Percentiles rank a stretch among this genome's conserved stretches.
These are phyloP conservation scores for Acacia crassicarpa DNA, from an alignment of 306 rosid genomes.

Conservation along the genomic window DNA sequence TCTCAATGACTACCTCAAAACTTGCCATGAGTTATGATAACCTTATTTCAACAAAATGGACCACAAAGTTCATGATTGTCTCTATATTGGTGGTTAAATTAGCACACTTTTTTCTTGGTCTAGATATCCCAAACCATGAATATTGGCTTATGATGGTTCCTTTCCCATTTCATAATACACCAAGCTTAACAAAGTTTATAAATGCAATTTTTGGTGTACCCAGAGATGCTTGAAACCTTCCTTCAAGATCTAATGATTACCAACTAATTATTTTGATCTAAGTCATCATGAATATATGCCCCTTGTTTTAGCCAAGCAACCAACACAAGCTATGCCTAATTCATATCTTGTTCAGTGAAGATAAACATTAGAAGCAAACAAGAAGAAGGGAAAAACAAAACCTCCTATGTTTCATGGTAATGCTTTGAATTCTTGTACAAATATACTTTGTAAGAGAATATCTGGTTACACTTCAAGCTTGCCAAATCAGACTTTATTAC, in stretches of 20 bases:
- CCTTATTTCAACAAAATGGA: background rate
- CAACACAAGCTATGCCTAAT: conserved; percentile 2
- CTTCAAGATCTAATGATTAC: conserved; percentile 12
- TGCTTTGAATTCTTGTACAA: conserved; percentile 27
- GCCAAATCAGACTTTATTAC: no score
- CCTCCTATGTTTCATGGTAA: conserved; percentile 95
- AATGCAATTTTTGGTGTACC: conserved; percentile 3
- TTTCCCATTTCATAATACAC: no score
- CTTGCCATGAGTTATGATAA: background rate
- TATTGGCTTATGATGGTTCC: no score
- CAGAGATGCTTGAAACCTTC: conserved; percentile 19
- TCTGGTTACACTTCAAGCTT: no score
- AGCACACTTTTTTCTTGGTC: no score
- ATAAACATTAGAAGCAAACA: conserved; percentile 19
- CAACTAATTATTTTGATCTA: background rate
- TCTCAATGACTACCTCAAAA: background rate
- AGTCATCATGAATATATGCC: background rate
- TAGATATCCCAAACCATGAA: no score
- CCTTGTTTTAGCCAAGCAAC: conserved; percentile 23
- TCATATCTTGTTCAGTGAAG: conserved; percentile 21
- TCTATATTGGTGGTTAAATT: no score
- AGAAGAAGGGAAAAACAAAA: conserved; percentile 32
- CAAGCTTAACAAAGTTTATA: background rate
- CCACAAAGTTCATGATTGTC: background rate
- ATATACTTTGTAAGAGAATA: no score